phyloP scores from a whole-genome alignment of 352 stramenopile genomes.

The Phytophthora lateralis region DNA sequence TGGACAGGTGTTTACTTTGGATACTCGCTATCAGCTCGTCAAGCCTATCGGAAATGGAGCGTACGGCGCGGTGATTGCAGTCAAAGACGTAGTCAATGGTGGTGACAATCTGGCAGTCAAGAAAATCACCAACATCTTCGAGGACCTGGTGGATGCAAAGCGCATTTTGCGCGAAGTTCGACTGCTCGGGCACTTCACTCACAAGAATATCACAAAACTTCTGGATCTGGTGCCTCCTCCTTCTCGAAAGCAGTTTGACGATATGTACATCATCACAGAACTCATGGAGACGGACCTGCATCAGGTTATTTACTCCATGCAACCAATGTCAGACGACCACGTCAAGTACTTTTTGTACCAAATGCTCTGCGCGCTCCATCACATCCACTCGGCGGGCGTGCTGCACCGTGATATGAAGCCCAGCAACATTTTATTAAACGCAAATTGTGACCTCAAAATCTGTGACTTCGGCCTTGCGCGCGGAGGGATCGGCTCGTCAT shows the following conservation, averaged over 20 bases:
- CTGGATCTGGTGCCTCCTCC: slow-evolving; percentile 91
- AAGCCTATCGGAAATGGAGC: slow-evolving; percentile 90
- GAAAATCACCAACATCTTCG: slow-evolving; percentile 94
- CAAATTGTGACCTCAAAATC: slow-evolving; percentile 84
- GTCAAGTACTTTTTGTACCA: slow-evolving; percentile 87
- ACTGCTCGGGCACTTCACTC: slow-evolving; percentile 84
- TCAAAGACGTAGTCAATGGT: slow-evolving; percentile 57
- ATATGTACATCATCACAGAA: slow-evolving; percentile 97
- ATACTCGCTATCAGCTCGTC: slow-evolving; percentile 88
- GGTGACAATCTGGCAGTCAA: slow-evolving; percentile 91
- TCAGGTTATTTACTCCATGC: slow-evolving; percentile 95
- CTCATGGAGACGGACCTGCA: slow-evolving; percentile 98
- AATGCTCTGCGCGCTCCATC: slow-evolving; percentile 82
- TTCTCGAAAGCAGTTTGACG: slow-evolving; percentile 93
- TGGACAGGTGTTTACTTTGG: slow-evolving; percentile 86
- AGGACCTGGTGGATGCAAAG: slow-evolving; percentile 98
- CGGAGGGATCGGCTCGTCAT: slow-evolving; percentile 46
- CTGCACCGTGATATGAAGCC: slow-evolving; percentile 87
- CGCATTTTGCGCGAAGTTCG: slow-evolving; percentile 96
- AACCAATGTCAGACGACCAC: slow-evolving; percentile 90
- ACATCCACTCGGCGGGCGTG: slow-evolving; percentile 95
- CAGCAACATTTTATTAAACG: slow-evolving; percentile 82
- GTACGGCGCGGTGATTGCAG: slow-evolving; percentile 91
- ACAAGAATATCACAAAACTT: slow-evolving; percentile 94
- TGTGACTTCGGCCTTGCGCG: slow-evolving; percentile 80